Evolutionary conservation across 1,284 basidiomycete genomes (phyloP).

Genomic region (Tausonia pullulans): DNA sequence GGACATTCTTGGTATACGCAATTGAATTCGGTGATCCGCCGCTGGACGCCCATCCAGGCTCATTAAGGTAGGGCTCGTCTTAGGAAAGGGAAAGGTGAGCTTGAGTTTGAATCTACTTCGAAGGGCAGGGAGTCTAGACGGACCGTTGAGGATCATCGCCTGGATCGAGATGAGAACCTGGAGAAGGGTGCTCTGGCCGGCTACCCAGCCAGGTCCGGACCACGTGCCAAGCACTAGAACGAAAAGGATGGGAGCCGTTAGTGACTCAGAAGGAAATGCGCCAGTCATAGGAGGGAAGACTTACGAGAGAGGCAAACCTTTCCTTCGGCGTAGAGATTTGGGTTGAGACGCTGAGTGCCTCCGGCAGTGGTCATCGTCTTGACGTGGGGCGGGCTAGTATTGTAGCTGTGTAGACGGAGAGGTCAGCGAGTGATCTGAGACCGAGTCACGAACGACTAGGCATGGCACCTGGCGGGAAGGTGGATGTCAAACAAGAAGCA

Average conservation of each 20-base stretch:
- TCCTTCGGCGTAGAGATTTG: slow-evolving; percentile 70
- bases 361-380: slow-evolving; percentile 89
- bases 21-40: slow-evolving; percentile 57
- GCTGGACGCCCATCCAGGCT: slow-evolving; percentile 66
- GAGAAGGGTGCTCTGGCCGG: slow-evolving; percentile 70
- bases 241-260: no score
- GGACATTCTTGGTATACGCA: slow-evolving; percentile 57
- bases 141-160: slow-evolving; percentile 59
- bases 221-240: slow-evolving; percentile 64
- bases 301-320: slow-evolving; percentile 70
- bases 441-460: slow-evolving; percentile 33
- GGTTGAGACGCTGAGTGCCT: slow-evolving; percentile 78
- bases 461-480: slow-evolving; percentile 34
- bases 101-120: not conserved
- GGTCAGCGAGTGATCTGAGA: not conserved
- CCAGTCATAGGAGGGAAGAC: no score
- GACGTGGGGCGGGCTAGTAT: slow-evolving; percentile 58
- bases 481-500: slow-evolving; percentile 72
- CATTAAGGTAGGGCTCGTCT: slow-evolving; percentile 78
- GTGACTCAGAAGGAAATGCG: no score
- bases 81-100: slow-evolving; percentile 32
- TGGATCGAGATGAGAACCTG: slow-evolving; percentile 87
- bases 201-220: slow-evolving; percentile 77
- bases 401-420: slow-evolving; percentile 46
- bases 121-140: not conserved